Percentiles rank a stretch among this genome's conserved stretches.
phyloP scores from a whole-genome alignment of 345 rosid species.

The Lumnitzera littorea region DNA sequence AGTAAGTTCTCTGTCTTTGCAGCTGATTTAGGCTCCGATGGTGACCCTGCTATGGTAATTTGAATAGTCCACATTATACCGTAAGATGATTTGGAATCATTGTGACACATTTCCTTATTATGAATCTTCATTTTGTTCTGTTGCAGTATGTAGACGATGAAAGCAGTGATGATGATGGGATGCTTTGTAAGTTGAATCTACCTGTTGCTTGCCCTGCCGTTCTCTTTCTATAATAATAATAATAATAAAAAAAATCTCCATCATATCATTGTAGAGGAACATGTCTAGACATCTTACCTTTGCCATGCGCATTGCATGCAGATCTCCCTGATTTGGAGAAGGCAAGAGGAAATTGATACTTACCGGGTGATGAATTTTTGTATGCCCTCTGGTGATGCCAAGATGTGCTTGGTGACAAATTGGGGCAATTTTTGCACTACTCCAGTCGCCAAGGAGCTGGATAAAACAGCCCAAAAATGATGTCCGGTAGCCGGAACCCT shows the following conservation, averaged over 20 bases:
- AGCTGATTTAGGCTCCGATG: slow-evolving; percentile 71
- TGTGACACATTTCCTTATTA: neutral
- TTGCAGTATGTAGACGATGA: slow-evolving; percentile 62
- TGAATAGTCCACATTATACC: neutral
- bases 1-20: slow-evolving; percentile 16
- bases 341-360: slow-evolving; percentile 43
- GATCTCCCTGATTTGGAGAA: slow-evolving; percentile 98
- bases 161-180: slow-evolving; percentile 81
- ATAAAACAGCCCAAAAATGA: no score
- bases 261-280: neutral
- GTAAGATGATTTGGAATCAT: neutral
- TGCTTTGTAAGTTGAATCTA: slow-evolving; percentile 73
- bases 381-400: no score
- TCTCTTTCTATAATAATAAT: neutral
- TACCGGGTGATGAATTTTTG: neutral
- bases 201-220: neutral
- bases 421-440: no score
- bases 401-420: no score
- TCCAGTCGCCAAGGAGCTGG: no score
- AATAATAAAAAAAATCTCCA: neutral
- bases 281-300: neutral
- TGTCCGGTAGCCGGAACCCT: no score
- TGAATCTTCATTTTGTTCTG: neutral
- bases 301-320: slow-evolving; percentile 18
- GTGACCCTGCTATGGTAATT: slow-evolving; percentile 42